phyloP scores from a whole-genome alignment of 495 filamentous ascomycete species.

The Gamarada debralockiae region DNA sequence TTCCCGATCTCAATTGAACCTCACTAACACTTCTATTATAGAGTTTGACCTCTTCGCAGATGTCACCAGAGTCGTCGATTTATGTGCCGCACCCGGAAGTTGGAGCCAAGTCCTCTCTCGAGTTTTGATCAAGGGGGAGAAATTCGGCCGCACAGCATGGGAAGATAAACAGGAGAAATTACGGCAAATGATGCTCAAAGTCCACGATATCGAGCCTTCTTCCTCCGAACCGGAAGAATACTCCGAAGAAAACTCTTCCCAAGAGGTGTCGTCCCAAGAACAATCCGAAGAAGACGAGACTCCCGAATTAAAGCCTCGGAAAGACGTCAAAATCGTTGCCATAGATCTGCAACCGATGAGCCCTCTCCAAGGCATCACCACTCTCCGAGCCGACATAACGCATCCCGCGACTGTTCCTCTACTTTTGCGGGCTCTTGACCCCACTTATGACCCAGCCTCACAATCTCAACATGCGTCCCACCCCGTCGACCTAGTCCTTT shows the following conservation, averaged over 20 bases:
- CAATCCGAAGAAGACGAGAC: constrained; percentile 2
- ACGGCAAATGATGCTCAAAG: constrained; percentile 48
- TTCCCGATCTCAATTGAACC: not conserved
- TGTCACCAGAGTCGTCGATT: constrained; percentile 90
- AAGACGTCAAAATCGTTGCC: constrained; percentile 88
- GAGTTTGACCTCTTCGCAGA: constrained; percentile 88
- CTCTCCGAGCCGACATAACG: constrained; percentile 90
- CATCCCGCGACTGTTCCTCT: constrained; percentile 92
- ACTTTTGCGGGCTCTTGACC: constrained; percentile 78
- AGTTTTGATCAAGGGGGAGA: constrained; percentile 87
- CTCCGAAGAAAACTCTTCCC: constrained; percentile 15
- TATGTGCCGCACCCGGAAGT: constrained; percentile 92
- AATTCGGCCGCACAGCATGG: constrained; percentile 80
- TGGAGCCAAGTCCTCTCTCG: constrained; percentile 96
- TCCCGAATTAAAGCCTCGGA: constrained; percentile 46
- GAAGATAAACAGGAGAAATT: constrained; percentile 69
- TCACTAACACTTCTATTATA: constrained; percentile 27
- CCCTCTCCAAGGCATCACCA: constrained; percentile 86
- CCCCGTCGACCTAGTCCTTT: constrained; percentile 87
- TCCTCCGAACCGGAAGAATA: constrained; percentile 16
- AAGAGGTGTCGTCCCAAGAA: constrained; percentile 13
- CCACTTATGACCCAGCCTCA: constrained; percentile 58
- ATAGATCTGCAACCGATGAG: constrained; percentile 96
- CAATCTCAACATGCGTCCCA: constrained; percentile 48
- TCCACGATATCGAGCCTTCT: constrained; percentile 25